Conservation (phyloP, 2,329 filamentous ascomycete genomes). For the Fusarium nurragi region DNA sequence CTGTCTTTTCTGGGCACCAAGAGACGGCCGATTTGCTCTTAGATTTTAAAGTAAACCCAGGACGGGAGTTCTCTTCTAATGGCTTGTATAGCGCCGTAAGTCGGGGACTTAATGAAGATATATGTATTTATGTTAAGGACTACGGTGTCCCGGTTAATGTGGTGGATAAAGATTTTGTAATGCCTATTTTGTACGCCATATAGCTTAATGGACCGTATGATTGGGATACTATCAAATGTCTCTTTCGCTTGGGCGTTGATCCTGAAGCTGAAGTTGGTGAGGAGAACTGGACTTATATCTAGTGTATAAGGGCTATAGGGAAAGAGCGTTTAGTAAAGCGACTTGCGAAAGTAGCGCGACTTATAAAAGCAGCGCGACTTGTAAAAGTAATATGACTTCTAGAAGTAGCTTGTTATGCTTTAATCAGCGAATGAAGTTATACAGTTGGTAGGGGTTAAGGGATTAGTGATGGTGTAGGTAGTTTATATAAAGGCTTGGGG, state of each 20-base stretch:
- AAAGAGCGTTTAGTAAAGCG: not conserved
- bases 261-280: not conserved
- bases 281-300: not conserved
- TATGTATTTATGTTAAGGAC: not conserved
- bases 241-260: not conserved
- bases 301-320: not conserved
- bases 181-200: not conserved
- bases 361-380: too few relatives aligned
- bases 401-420: too few relatives aligned
- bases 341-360: not conserved
- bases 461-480: too few relatives aligned
- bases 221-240: not conserved
- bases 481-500: too few relatives aligned
- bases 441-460: too few relatives aligned
- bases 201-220: not conserved
- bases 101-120: not conserved
- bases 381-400: too few relatives aligned
- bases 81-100: not conserved
- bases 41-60: not conserved
- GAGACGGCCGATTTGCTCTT: not conserved
- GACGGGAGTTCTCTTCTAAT: not conserved
- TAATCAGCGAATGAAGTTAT: too few relatives aligned
- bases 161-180: fast-evolving
- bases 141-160: not conserved
- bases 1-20: not conserved